Evolutionary conservation across 2,329 filamentous ascomycete genomes (phyloP), one percentile per base, ranked within the genome.

Genomic region (Pleoardoris graminearum): DNA sequence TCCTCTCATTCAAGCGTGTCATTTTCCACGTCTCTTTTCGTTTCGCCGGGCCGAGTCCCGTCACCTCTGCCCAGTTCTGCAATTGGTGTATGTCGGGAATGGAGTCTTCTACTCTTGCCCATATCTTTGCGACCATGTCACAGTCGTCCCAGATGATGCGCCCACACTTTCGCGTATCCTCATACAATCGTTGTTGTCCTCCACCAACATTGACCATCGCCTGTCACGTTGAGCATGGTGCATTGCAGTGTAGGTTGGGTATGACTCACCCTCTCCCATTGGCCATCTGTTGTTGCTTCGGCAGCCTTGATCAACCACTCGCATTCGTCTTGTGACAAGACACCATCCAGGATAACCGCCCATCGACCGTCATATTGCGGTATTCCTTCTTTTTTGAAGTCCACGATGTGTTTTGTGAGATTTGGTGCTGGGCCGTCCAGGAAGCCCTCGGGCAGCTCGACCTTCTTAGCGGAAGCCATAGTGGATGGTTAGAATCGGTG

Each of bases 81-180:
- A 84, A 67, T 3, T 76, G 69, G 71, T 91, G 84, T 1, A 87
- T 81, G 14, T 80, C 76, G 0, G 74, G 74, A 10, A 84, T 60
- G 19, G 74, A 72, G 4, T 73, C 73, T 51, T 73, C 68, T 12
- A 83, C 69, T 8, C 90, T 80, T 35, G 74, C 76, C 80, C 87
- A 87, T 0, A 94, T 62, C 19, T 83, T 81, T 21, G 82, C 78
- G 0, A 84, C 85, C 1, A 93, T 59, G 1, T 82, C 81, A 43
- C 79, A 76, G 12, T 81, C 74, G 65, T 94, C 88, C 82, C 85
- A 89, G 60, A 94, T 87, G 58, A 93, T 89, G 3, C 90, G 81
- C n/a, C 87, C 87, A 62, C 87, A 87, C 55, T 89, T 86, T 14
- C 90, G 80, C 43, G 83, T 83, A 7, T 84, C 79, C 1, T 80